Evolutionary conservation across 345 rosid species (phyloP).

Genomic region (Eucalyptus lansdowneana): DNA sequence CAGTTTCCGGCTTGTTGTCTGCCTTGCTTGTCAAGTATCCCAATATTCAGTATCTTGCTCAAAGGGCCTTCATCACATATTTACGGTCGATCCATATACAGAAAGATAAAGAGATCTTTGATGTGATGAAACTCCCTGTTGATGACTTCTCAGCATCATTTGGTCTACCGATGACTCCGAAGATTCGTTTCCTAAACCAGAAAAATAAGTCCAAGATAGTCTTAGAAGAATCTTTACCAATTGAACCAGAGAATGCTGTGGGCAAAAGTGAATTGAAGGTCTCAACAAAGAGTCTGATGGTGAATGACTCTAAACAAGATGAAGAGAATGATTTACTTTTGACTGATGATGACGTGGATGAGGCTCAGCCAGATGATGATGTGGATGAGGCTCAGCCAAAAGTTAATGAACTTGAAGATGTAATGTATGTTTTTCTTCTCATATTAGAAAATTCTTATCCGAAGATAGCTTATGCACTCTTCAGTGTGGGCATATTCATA

Average conservation of each 20-base stretch:
- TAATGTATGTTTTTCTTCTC: slow-evolving; percentile 26
- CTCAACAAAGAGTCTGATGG: slow-evolving; percentile 14
- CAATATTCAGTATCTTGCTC: slow-evolving; percentile 59
- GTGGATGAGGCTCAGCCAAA: slow-evolving; percentile 17
- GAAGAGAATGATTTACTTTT: slow-evolving; percentile 13
- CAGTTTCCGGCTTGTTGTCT: slow-evolving; percentile 53
- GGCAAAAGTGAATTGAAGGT: slow-evolving; percentile 3
- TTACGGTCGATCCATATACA: slow-evolving; percentile 69
- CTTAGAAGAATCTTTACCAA: slow-evolving; percentile 8
- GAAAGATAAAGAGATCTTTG: slow-evolving; percentile 86
- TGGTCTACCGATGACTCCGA: slow-evolving; percentile 89
- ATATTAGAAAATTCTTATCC: background rate
- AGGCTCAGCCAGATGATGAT: slow-evolving; percentile 15
- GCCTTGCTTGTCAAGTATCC: slow-evolving; percentile 65
- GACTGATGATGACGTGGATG: slow-evolving; percentile 14
- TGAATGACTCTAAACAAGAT: slow-evolving; percentile 27
- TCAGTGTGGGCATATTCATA: background rate
- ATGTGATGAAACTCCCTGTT: slow-evolving; percentile 49
- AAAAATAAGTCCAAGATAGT: slow-evolving; percentile 25
- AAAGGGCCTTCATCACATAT: slow-evolving; percentile 76
- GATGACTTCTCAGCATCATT: slow-evolving; percentile 83
- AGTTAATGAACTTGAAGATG: slow-evolving; percentile 12
- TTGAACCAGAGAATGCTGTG: slow-evolving; percentile 14
- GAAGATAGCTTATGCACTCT: background rate
- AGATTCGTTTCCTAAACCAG: slow-evolving; percentile 47